Base-by-base conservation (phyloP, 495 filamentous ascomycete genomes). In the Xylaria nigripes region DNA sequence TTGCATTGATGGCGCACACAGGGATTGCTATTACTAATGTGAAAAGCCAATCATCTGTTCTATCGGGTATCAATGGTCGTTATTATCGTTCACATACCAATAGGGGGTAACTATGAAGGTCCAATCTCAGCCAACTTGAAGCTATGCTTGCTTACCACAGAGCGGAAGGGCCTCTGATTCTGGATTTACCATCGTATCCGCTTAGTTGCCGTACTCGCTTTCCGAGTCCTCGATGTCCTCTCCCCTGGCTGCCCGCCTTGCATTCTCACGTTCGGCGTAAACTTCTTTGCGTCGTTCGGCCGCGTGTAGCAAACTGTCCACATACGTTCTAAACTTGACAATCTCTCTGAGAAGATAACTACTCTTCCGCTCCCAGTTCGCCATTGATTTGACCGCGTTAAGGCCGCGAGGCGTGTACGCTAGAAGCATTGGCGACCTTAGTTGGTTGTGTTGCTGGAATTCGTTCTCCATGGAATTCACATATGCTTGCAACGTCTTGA, bases 341-440 rank as follows among this genome's bases (percentile, higher is more conserved):
- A 92, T 96, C 71, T 99, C 93, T n/a, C 85, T 77, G 19, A 97
- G 73, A 38, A 99, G 71, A 66, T 97, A 95, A 27, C 85, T 84
- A 34, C 87, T 92, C 71, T 96, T 96, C 51, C 85, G 81, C 73
- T 99, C 90, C 94, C 94, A 99, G 66, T 99, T 99, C 4, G 84
- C 76, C 85, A 96, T 84, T 1, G 92, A 88, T 69, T 87, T 91
- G 45, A 70, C 70, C 21, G 81, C 75, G 65, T 97, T 99, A 19
- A 82, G 80, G 51, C 91, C 85, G 22, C 92, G 82, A 1, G 90
- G 89, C 19, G 90, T 89, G 66, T 94, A 98, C 57, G 93, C 90
- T 48, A 94, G 74, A 34, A 87, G 75, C 86, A 98, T 94, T 15
- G 87, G 82, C 15, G 81, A 79, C 43, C 91, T 77, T 38, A 96